Conservation (phyloP, 2,329 filamentous ascomycete genomes). For the Dichotomopilus funicola region DNA sequence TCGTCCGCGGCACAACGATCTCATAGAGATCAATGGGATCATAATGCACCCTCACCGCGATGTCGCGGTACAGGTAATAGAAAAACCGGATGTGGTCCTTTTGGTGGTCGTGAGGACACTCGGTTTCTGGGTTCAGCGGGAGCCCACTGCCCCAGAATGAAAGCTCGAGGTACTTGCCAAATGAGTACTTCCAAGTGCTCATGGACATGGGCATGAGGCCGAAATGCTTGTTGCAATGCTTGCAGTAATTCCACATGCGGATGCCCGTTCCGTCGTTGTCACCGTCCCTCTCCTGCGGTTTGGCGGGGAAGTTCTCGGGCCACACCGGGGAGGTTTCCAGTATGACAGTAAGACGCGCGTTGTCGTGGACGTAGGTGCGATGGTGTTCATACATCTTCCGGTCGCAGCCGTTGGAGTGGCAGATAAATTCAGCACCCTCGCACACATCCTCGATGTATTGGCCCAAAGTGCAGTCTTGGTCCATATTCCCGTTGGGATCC, state of each 20-base stretch:
- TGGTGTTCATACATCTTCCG: conserved; percentile 88
- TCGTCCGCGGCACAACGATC: conserved; percentile 82
- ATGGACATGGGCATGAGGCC: conserved; percentile 87
- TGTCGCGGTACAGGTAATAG: conserved; percentile 63
- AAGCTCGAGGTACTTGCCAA: conserved; percentile 95
- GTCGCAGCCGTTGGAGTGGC: conserved; percentile 78
- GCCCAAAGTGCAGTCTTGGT: conserved; percentile 86
- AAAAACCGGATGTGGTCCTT: conserved; percentile 91
- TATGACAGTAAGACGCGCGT: conserved; percentile 87
- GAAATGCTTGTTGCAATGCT: conserved; percentile 84
- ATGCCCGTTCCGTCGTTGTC: conserved; percentile 49
- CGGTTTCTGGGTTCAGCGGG: conserved; percentile 61
- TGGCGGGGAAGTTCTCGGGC: conserved; percentile 53
- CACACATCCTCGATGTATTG: conserved; percentile 93
- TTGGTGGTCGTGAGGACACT: conserved; percentile 85
- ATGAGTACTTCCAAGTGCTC: conserved; percentile 95
- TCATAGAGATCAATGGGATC: conserved; percentile 89
- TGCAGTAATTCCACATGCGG: conserved; percentile 97
- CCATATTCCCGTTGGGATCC: conserved; percentile 52
- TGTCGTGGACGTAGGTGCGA: conserved; percentile 92
- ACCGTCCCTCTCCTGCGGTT: conserved; percentile 40
- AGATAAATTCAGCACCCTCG: conserved; percentile 66
- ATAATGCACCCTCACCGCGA: conserved; percentile 83
- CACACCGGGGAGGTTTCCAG: conserved; percentile 56
- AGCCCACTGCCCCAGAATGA: conserved; percentile 91